phyloP scores from a whole-genome alignment of 23 red algal species.

The Gracilaria caudata region DNA sequence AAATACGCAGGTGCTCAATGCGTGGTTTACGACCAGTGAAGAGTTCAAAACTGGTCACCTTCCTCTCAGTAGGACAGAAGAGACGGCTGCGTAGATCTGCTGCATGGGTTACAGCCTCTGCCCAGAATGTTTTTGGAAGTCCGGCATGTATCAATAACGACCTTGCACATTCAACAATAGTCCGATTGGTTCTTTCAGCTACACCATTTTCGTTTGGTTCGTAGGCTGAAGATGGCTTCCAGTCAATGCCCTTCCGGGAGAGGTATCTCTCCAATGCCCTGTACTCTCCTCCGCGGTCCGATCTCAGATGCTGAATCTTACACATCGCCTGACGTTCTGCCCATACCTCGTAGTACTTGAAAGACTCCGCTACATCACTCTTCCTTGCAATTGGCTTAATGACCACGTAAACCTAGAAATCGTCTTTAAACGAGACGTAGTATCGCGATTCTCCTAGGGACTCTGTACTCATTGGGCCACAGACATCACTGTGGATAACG shows the following conservation, averaged over 20 bases:
- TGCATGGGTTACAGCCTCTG: slow-evolving; percentile 5
- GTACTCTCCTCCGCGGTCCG: background rate
- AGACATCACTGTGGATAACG: slow-evolving; percentile 10
- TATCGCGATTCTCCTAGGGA: slow-evolving; percentile 13
- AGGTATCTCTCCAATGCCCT: background rate
- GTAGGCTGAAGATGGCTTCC: background rate
- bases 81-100: background rate
- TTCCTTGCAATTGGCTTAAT: background rate
- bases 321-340: background rate
- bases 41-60: slow-evolving; percentile 11
- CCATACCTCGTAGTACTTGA: background rate
- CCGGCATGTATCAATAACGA: slow-evolving; percentile 1
- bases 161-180: slow-evolving; percentile 19
- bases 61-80: background rate
- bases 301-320: background rate
- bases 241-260: background rate
- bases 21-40: slow-evolving; percentile 12
- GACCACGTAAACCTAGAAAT: background rate
- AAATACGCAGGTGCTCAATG: background rate
- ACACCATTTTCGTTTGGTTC: slow-evolving; percentile 16
- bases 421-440: background rate
- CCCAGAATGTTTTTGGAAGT: slow-evolving; percentile 12
- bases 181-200: slow-evolving; percentile 15
- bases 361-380: background rate
- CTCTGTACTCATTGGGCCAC: slow-evolving; percentile 10